Evolutionary conservation across 2,329 filamentous ascomycete species (phyloP).

Genomic region (Lasiodiplodia sp.): DNA sequence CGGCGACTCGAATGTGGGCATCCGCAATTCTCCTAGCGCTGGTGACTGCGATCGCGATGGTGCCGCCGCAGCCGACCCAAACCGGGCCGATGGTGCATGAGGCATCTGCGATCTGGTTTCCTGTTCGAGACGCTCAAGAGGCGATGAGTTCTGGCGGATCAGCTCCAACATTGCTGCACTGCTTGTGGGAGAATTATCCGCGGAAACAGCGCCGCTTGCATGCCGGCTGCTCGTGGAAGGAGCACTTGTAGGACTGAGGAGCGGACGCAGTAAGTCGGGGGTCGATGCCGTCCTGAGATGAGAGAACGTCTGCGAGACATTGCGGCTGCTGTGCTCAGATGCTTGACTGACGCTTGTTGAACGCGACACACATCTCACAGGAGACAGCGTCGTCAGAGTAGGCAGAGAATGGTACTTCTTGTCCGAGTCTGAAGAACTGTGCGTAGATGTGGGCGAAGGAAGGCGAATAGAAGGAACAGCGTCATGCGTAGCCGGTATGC

Average conservation of each 20-base stretch:
- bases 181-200: constrained; percentile 16
- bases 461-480: constrained; percentile 25
- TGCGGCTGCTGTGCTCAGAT: constrained; percentile 28
- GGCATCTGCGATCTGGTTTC: constrained; percentile 16
- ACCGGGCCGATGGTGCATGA: constrained; percentile 18
- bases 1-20: constrained; percentile 29
- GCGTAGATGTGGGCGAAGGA: constrained; percentile 16
- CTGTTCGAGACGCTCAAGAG: constrained; percentile 29
- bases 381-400: constrained; percentile 3
- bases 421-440: constrained; percentile 1
- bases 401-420: constrained; percentile 23
- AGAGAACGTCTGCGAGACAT: not conserved
- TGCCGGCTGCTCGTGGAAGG: constrained; percentile 1
- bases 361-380: constrained; percentile 7
- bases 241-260: not conserved
- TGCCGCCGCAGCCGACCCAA: constrained; percentile 14
- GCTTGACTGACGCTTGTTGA: constrained; percentile 23
- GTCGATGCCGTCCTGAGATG: constrained; percentile 19
- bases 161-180: constrained; percentile 23
- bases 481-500: not conserved
- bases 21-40: constrained; percentile 12
- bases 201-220: constrained; percentile 12
- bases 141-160: constrained; percentile 21
- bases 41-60: constrained; percentile 16
- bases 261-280: constrained; percentile 20